These are phyloP conservation scores for Bocquillonia castaneifolia DNA, from an alignment of 441 rosid genomes.

Conservation along the genomic window DNA sequence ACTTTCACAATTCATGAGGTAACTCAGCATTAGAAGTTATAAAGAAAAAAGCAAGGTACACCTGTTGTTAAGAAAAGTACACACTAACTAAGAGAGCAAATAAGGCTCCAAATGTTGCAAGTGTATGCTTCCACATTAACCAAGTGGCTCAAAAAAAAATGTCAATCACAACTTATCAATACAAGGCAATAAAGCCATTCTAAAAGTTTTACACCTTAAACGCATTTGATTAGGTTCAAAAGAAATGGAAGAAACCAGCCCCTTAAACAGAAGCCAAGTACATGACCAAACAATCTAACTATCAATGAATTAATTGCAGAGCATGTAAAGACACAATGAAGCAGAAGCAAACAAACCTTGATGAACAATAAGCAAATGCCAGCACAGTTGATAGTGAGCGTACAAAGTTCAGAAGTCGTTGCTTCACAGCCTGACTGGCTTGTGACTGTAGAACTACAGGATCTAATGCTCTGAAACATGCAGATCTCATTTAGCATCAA, in stretches of 20 bases:
- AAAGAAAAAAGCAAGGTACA: background rate
- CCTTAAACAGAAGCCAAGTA: slow-evolving; percentile 2
- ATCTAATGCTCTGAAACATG: slow-evolving; percentile 63
- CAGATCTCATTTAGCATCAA: slow-evolving; percentile 24
- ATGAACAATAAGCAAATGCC: slow-evolving; percentile 73
- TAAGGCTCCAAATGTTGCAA: background rate
- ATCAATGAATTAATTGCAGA: background rate
- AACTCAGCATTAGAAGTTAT: too few species aligned
- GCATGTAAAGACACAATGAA: too few species aligned
- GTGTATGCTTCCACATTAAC: background rate
- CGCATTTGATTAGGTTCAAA: background rate
- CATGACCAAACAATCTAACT: background rate
- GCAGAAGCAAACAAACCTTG: slow-evolving; percentile 50
- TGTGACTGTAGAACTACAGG: slow-evolving; percentile 62
- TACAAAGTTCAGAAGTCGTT: slow-evolving; percentile 63
- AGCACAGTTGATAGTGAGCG: slow-evolving; percentile 72
- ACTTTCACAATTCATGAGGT: too few species aligned
- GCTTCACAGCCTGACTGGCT: slow-evolving; percentile 73
- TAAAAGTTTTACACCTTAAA: background rate
- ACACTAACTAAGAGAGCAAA: background rate
- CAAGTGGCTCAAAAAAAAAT: background rate
- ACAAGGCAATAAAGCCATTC: background rate
- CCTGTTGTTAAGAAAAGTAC: too few species aligned
- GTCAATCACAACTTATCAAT: background rate
- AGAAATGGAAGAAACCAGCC: background rate